A percentile compares a stretch with the other conserved stretches of the same genome.
phyloP scores from a whole-genome alignment of 2,329 filamentous ascomycete genomes.

The Ophiocordyceps camponoti-rufipedis region DNA sequence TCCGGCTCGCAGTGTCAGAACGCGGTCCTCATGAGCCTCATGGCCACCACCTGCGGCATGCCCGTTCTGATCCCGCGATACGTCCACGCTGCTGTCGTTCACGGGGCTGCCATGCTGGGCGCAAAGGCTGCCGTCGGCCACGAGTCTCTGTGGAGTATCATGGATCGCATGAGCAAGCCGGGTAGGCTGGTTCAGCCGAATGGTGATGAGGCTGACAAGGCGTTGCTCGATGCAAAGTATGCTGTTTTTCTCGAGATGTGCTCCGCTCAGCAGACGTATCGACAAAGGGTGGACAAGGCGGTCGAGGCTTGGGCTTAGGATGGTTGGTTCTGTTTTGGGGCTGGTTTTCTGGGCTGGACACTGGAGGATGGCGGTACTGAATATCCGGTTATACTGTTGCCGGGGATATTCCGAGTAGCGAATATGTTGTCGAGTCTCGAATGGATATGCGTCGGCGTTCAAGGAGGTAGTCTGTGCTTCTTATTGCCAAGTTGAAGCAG shows the following conservation, averaged over 20 bases:
- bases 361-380: too few species aligned
- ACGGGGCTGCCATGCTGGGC: conserved; percentile 96
- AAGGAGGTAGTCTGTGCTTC: too few species aligned
- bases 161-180: conserved; percentile 93
- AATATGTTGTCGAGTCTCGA: too few species aligned
- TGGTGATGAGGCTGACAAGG: conserved; percentile 54
- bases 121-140: conserved; percentile 81
- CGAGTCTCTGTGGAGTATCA: conserved; percentile 86
- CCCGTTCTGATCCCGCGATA: conserved; percentile 88
- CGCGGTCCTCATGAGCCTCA: conserved; percentile 72
- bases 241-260: conserved; percentile 91
- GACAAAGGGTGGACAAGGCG: conserved; percentile 56
- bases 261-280: conserved; percentile 65
- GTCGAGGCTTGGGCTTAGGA: conserved; percentile 7
- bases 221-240: conserved; percentile 74
- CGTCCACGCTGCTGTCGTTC: conserved; percentile 86
- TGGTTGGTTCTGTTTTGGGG: too few species aligned
- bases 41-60: conserved; percentile 81
- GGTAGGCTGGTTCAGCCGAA: conserved; percentile 68
- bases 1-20: conserved; percentile 97
- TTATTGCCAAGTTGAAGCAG: too few species aligned
- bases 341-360: too few species aligned
- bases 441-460: too few species aligned
- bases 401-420: too few species aligned
- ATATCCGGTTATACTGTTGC: too few species aligned